Evolutionary conservation across 2,329 filamentous ascomycete species (phyloP), one percentile per base, ranked within the genome.

Genomic region (Colletotrichum sp.): DNA sequence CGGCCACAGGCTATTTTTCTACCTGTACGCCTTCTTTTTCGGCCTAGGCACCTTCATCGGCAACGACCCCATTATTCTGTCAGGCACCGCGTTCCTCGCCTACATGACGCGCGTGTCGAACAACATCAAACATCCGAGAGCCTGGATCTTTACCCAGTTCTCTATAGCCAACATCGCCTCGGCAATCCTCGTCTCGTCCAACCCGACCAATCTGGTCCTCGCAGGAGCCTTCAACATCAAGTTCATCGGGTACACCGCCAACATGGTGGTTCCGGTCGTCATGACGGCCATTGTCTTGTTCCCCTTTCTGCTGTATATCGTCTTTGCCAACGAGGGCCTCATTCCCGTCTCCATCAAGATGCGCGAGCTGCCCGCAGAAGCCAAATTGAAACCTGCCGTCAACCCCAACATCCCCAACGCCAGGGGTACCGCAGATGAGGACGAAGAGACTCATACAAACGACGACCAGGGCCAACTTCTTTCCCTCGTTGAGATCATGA

Each of bases 31-130:
- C 48, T 95, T 95, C 85, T 95, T 95, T 85, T 95, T 95, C 77
- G 82, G 83, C 6, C 83, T 95, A 1, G 93, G 93, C 3, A 91
- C 86, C 80, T 93, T 93, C 79, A 93, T 95, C 66, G 94, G 94
- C 9, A 95, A 95, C 74, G 94, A 95, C 78, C 93, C 94, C 0
- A 93, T 95, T 77, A 94, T 95, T 69, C 84, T 95, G 0, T 95
- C 93, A 0, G 94, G 94, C 2, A 95, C 93, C 0, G 90, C 94
- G 1, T 95, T 95, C 72, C 88, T 95, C 14, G 92, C 93, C 4
- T 95, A 95, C 83, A 94, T 95, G 93, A 95, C 93, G 1, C 88
- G 93, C 8, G 93, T 95, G 0, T 95, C 93, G 0, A 92, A 90
- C 83, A 95, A 95, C 78, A 95, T 95, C 52, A 68, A 68, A 13